Evolutionary conservation across 805 yeast species (phyloP).

Genomic region (Metahyphopichia silvanorum): DNA sequence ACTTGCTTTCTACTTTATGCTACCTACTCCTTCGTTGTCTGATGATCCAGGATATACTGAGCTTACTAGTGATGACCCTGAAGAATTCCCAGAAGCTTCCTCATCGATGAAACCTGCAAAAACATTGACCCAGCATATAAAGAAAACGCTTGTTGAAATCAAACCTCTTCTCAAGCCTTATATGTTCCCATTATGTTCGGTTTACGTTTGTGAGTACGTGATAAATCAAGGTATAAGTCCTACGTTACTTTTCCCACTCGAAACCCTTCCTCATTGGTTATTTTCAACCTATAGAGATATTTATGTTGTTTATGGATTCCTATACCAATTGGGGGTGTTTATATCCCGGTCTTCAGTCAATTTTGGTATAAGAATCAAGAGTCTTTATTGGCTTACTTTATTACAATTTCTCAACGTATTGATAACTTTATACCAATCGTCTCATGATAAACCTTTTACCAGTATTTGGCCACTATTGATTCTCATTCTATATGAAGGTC

Average conservation of each 20-base stretch:
- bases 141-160: conserved; percentile 23
- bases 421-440: conserved; percentile 61
- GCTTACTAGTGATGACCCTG: conserved; percentile 4
- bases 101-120: background rate
- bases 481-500: conserved; percentile 79
- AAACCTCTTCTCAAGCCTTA: conserved; percentile 54
- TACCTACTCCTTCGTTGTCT: conserved; percentile 16
- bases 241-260: conserved; percentile 74
- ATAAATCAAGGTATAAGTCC: conserved; percentile 94
- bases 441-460: conserved; percentile 52
- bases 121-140: conserved; percentile 11
- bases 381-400: conserved; percentile 58
- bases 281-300: conserved; percentile 74
- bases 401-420: conserved; percentile 66
- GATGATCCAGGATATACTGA: conserved; percentile 1
- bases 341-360: conserved; percentile 82
- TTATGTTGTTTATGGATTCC: conserved; percentile 85
- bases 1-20: conserved; percentile 18
- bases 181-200: conserved; percentile 81
- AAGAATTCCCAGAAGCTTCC: background rate
- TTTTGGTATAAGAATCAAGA: conserved; percentile 52
- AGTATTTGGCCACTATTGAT: conserved; percentile 59
- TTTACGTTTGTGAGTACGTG: conserved; percentile 80
- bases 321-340: conserved; percentile 91
- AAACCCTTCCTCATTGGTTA: conserved; percentile 54